Base-by-base conservation (phyloP, 768 basidiomycete genomes). In the Trichaptum fuscoviolaceum region DNA sequence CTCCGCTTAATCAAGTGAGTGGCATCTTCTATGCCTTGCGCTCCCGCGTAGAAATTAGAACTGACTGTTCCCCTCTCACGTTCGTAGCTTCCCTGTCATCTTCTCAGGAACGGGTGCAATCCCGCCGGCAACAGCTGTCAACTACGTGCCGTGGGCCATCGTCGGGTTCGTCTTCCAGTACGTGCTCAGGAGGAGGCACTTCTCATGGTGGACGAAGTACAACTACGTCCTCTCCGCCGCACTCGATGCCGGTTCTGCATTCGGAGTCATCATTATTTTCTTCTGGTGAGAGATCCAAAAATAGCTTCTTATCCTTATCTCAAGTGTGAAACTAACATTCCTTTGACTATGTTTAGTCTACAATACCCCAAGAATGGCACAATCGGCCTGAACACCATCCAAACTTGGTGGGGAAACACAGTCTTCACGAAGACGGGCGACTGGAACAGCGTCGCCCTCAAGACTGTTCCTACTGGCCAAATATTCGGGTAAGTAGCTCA, bases 211-310 rank as follows among this genome's bases (percentile, higher is more conserved):
- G 75, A 70, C 67, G 42, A 74, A 73, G 64, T 75, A 73, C 69
- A 76, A 75, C 67, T 75, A 77, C 77, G 84, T 94, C 70, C 83
- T 89, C 36, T 92, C 90, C 70, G 90, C 91, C 26, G 93, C 92
- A 65, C 72, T 94, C 79, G 93, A 95, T 75, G 82, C 82, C 65
- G 86, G 86, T 75, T 83, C 88, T 64, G 85, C 86, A 57, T 70
- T 92, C 67, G 71, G 79, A 57, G 62, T 84, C 65, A 66, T 92
- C 67, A 69, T 89, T 68, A 83, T 93, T 64, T 93, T 92, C 83
- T 87, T 95, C 59, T 61, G 59, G 59, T 61, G 23, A 25, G 59
- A 12, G n/a, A 7, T 23, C 8, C 24, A 3, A 9, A 15, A 15
- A 18, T 25, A 61, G 59, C 25, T 25, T 5, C 30, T 58, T 9